A percentile compares a stretch with the other conserved stretches of the same genome.
Conservation (phyloP, 805 yeast species). For the Lipomyces orientalis region DNA sequence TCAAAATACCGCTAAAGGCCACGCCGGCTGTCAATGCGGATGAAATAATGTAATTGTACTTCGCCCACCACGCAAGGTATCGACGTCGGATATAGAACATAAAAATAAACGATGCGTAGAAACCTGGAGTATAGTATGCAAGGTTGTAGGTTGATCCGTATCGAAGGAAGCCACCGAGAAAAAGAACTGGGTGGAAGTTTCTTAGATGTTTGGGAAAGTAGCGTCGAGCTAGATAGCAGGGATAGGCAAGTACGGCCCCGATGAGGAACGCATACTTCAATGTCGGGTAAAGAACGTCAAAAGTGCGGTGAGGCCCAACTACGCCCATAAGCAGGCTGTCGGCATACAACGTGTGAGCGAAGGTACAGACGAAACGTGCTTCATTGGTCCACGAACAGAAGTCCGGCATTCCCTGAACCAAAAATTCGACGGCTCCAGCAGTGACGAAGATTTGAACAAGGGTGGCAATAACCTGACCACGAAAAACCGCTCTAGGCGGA, state of each 20-base stretch:
- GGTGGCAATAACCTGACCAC: constrained; percentile 56
- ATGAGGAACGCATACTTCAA: constrained; percentile 63
- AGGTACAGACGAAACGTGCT: constrained; percentile 56
- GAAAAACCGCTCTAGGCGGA: constrained; percentile 64
- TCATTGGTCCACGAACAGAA: constrained; percentile 54
- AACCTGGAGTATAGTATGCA: constrained; percentile 24
- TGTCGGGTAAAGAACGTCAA: constrained; percentile 57
- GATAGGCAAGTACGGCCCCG: constrained; percentile 57
- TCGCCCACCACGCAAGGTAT: constrained; percentile 19
- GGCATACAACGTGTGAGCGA: constrained; percentile 54
- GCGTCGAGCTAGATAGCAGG: constrained; percentile 49
- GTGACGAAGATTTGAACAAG: constrained; percentile 52
- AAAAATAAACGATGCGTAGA: constrained; percentile 10
- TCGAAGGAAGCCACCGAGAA: constrained; percentile 48
- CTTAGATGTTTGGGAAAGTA: constrained; percentile 45
- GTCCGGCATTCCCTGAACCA: constrained; percentile 41
- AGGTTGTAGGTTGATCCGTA: constrained; percentile 23
- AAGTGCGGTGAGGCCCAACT: constrained; percentile 66
- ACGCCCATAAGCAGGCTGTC: constrained; percentile 69
- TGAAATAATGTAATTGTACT: constrained; percentile 58
- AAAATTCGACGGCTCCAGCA: constrained; percentile 49
- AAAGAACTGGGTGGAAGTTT: constrained; percentile 68
- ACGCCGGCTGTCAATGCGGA: constrained; percentile 71
- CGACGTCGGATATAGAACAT: constrained; percentile 11
- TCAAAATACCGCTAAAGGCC: constrained; percentile 63